Base-by-base conservation (phyloP, 306 rosid genomes). In the Cucurbita maxima region DNA sequence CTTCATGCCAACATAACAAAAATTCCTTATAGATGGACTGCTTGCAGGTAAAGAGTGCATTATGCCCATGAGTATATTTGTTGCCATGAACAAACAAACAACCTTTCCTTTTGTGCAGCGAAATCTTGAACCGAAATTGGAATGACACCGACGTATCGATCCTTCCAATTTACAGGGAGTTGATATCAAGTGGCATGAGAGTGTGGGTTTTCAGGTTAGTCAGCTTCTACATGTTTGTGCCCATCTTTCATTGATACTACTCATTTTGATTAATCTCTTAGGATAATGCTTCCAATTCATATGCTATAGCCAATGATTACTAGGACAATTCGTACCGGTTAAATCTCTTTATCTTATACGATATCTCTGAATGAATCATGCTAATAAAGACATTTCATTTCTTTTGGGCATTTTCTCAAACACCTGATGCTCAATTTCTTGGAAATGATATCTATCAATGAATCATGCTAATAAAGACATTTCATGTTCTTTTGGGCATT, bases 191-290 rank as follows among this genome's bases (percentile, higher is more conserved):
- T 73, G 96, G 97, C 60, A 76, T 86, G 70, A 90, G 99, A 82
- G 85, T 94, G 71, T 94, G 97, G 97, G 85, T 94, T 56, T 94
- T 90, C 90, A 94, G 99, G 99, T 94, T 84, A 54, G 57, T 11
- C 68, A 11, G 41, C 12, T 58, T 74, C 55, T 18, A 19, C 54
- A 44, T 47, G 73, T 22, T 20, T 45, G 71, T 62, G 7, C 69
- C 12, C 11, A 61, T 34, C 68, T 37, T 57, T 57, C 61, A 22
- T 57, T 20, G 14, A 10, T 11, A 20, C 6, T 10, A 58, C 3
- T 20, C 47, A 37, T 12, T 3, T 4, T 15, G 12, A 5, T n/a
- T 12, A 30, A 59, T 61, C 69, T 59, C 47, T 16, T 5, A 38
- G 0, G 3, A 30, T 58, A 11, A 58, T 5, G 25, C 25, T 25